A percentile compares a stretch with the other conserved stretches of the same genome.
Evolutionary conservation across 495 filamentous ascomycete genomes (phyloP).

Genomic region (Saxophila tyrrhenica): DNA sequence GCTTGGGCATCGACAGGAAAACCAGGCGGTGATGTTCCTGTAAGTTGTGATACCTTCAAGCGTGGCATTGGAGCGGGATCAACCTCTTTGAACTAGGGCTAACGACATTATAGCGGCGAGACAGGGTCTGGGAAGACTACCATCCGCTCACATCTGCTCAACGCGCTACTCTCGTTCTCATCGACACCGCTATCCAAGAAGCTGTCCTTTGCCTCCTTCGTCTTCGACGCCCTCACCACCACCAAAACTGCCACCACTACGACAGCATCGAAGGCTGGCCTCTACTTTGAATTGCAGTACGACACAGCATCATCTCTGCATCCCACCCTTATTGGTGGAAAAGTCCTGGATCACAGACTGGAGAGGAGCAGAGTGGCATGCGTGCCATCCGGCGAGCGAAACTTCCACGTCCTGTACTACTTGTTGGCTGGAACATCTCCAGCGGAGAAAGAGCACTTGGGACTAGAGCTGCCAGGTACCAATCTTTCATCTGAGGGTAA

Average conservation of each 20-base stretch:
- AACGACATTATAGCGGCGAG: conserved; percentile 55
- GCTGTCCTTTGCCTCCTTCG: conserved; percentile 81
- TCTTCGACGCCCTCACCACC: conserved; percentile 91
- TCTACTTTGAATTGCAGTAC: conserved; percentile 93
- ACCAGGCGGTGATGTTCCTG: conserved; percentile 87
- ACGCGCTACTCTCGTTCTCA: conserved; percentile 71
- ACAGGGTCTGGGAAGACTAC: conserved; percentile 94
- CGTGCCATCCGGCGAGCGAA: conserved; percentile 89
- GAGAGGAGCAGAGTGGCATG: conserved; percentile 82
- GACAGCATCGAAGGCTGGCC: conserved; percentile 85
- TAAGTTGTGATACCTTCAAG: conserved; percentile 38
- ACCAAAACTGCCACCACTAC: conserved; percentile 96
- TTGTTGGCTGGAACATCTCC: conserved; percentile 82
- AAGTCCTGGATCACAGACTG: conserved; percentile 83
- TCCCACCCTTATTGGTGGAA: conserved; percentile 81
- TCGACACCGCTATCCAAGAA: conserved; percentile 87
- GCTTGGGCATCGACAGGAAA: conserved; percentile 79
- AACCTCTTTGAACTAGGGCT: neutral
- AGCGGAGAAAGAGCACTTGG: conserved; percentile 80
- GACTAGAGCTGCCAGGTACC: conserved; percentile 42
- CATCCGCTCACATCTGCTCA: conserved; percentile 74
- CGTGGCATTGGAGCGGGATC: neutral
- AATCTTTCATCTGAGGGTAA: conserved; percentile 22
- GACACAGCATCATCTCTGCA: conserved; percentile 71
- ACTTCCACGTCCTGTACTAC: conserved; percentile 94